Base-by-base conservation (phyloP, 2,329 filamentous ascomycete genomes). In the Diaporthe nobilis region DNA sequence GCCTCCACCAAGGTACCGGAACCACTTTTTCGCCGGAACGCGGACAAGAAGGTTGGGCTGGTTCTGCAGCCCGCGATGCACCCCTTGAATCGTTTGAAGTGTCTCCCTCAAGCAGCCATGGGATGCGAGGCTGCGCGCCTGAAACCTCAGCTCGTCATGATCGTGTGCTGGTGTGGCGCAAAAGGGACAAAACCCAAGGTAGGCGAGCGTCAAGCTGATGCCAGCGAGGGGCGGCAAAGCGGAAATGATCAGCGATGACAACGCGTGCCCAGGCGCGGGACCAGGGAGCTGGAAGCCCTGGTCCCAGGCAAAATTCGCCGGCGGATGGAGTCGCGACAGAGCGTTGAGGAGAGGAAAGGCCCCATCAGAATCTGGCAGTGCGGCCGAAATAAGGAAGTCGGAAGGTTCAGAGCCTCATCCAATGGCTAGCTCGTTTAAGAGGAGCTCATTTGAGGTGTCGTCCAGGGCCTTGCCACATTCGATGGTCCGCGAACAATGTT, bases 341-440 rank as follows among this genome's bases (percentile, higher is more conserved):
- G 34, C 7, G 22, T 53, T 25, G 22, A 53, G 65, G n/a, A 37
- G 44, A 65, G 25, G 37, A 31, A 37, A 51, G 22, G 4, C 20
- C 37, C 47, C 47, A 39, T 68, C 65, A 68, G 47, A 68, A 68
- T 53, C 49, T 68, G 47, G 65, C 65, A 68, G 65, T 53, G 47
- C 47, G 65, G 47, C 65, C 68, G 68, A 53, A 63, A 49, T 72
- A 51, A 53, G 34, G 44, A 63, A 71, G 68, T 49, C 53, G 10
- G 28, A n/a, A 49, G 20, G 39, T 60, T 49, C 37, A 37, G 55
- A 58, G 51, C 57, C 57, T 72, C 71, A 65, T 55, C 58, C 47
- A 73, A 65, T 65, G 47, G 47, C 58, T 61, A 51, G 71, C 60
- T 63, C 58, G 22, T n/a, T 55, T 44, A 25, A 44, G 71, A 72